These are phyloP conservation scores for Suillus cothurnatus DNA, from an alignment of 768 basidiomycete genomes.

Conservation along the genomic window DNA sequence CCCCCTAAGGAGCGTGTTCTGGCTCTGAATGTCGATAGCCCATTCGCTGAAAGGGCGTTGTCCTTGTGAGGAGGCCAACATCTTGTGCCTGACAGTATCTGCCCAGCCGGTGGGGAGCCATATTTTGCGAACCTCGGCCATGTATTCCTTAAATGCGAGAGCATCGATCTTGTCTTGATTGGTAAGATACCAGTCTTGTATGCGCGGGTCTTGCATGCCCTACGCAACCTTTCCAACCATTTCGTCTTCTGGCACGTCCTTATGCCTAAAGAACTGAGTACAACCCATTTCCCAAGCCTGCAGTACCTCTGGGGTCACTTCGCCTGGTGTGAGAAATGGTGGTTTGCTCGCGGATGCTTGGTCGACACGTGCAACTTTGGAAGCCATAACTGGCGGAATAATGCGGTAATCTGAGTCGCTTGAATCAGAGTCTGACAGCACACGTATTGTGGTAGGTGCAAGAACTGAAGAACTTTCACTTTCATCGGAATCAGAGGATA, in stretches of 20 bases:
- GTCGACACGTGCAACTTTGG: too few species aligned
- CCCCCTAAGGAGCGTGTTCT: background rate
- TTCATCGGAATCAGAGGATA: too few species aligned
- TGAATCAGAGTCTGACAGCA: too few species aligned
- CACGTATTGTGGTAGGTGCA: too few species aligned
- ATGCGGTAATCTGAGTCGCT: too few species aligned
- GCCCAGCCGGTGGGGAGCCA: conserved; percentile 19
- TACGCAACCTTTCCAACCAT: conserved; percentile 2
- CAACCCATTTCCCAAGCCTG: background rate
- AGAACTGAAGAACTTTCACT: too few species aligned
- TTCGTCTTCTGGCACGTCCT: background rate
- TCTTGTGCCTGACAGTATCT: background rate
- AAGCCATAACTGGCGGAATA: too few species aligned
- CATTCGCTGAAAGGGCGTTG: background rate
- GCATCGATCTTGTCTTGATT: background rate
- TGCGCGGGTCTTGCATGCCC: conserved; percentile 7
- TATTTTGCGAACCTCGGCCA: background rate
- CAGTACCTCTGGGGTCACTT: too few species aligned
- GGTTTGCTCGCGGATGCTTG: background rate
- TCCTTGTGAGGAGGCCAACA: background rate
- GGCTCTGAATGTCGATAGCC: background rate
- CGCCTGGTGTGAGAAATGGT: background rate
- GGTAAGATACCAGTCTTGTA: conserved; percentile 13
- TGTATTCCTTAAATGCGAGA: background rate
- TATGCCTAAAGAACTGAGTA: background rate